Evolutionary conservation across 257 asterid species (phyloP), one percentile per base, ranked within the genome.

Genomic region (Prunella vulgaris): DNA sequence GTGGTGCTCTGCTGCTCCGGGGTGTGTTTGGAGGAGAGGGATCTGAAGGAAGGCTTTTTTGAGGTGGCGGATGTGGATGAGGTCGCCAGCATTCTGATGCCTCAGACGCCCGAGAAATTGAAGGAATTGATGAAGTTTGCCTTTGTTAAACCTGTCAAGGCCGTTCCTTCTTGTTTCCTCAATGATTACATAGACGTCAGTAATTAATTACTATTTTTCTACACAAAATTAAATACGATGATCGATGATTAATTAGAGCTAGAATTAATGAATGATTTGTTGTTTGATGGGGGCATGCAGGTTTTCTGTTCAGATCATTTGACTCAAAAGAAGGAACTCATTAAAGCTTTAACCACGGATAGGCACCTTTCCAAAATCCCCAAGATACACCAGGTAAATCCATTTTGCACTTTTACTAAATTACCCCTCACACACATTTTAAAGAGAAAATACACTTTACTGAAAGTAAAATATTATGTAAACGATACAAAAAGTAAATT

Each of bases 1-100:
- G 77, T 92, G 83, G 98, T 88, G 74, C 69, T 90, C 49, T 87
- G 98, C 76, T 88, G 96, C 79, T 56, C 95, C 8, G 98, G 98
- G 1, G 97, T 92, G 25, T 87, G 96, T 60, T 42, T 90, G 72
- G 97, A 92, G 89, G 93, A 90, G 86, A 82, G 76, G 74, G 98
- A 93, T 66, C 68, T 90, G 88, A 80, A 15, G 67, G 78, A 81
- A 2, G 97, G 97, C 5, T 60, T 90, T 69, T 90, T 90, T 12
- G 84, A 74, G 83, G 95, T 93, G 64, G 80, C 86, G 14, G 88
- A 93, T 69, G 32, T 90, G 72, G 93, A 93, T 0, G 96, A 93
- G 78, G 96, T 84, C 0, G 95, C 96, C 1, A 79, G 73, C 28
- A 88, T 93, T 75, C 77, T 93, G 70, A 83, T 86, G 88, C 97